Evolutionary conservation across 306 rosid species (phyloP), one percentile per base, ranked within the genome.

Genomic region (Carpinus fangiana): DNA sequence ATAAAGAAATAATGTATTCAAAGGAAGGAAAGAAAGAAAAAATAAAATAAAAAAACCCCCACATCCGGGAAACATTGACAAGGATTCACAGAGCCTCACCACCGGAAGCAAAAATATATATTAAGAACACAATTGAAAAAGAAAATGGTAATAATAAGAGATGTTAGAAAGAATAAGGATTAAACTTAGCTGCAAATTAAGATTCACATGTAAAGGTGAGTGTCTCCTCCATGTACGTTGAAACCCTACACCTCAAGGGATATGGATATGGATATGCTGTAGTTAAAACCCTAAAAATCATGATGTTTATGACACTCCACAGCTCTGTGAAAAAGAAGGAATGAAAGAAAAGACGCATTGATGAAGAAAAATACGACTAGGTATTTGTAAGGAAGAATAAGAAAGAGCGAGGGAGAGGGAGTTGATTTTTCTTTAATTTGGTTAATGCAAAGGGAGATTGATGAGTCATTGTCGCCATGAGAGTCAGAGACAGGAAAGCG

Each of bases 391-490:
- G 75, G 72, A 72, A 56, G 76, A 41, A 79, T 54, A 48, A 76
- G 79, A 68, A 60, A 65, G 48, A 14, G 21, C 5, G 56, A 45
- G 26, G 13, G 12, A 13, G 8, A 28, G 7, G 8, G 7, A 31
- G 34, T 31, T 72, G 23, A 20, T 12, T 46, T 72, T n/a, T 23
- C 31, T 17, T 70, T 50, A 9, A 12, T 5, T 11, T 59, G 14
- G 31, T 26, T 59, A 2, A 41, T 61, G 50, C 46, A 48, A 34
- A 57, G 59, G 70, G 34, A 75, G 75, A 79, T 23, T 73, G 77
- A 84, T 73, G 86, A 78, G 86, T 61, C 88, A 76, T 76, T 82
- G 67, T 79, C 83, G 70, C 86, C 79, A 84, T 76, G 79, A 77
- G 82, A 81, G 84, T 81, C 78, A 56, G 86, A 78, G 81, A 60